These are phyloP conservation scores for Ceratobasidium theobromae DNA, from an alignment of 1,284 basidiomycete genomes.

Conservation along the genomic window DNA sequence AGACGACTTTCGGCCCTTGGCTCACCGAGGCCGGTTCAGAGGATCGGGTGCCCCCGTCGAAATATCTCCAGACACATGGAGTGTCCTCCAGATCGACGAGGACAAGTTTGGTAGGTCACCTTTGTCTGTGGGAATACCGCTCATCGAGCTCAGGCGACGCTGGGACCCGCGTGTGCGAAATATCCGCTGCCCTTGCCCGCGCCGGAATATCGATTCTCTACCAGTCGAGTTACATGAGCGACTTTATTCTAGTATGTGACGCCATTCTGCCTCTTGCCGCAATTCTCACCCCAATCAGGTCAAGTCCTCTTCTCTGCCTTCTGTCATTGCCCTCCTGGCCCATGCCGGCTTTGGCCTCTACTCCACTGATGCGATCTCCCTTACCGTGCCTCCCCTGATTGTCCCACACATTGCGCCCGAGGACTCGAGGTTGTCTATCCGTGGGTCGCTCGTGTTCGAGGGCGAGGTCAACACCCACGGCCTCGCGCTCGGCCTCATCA, in stretches of 20 bases:
- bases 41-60: constrained; percentile 57
- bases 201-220: constrained; percentile 83
- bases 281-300: constrained; percentile 49
- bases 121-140: constrained; percentile 23
- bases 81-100: constrained; percentile 34
- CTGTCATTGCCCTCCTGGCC: constrained; percentile 60
- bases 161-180: constrained; percentile 71
- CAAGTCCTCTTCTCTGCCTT: constrained; percentile 61
- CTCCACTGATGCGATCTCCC: constrained; percentile 53
- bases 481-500: constrained; percentile 7
- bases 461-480: constrained; percentile 17
- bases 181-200: constrained; percentile 74
- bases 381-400: constrained; percentile 40
- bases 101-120: constrained; percentile 33
- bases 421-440: not conserved
- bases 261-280: constrained; percentile 17
- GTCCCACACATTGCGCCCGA: not conserved
- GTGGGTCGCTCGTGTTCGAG: constrained; percentile 22
- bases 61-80: constrained; percentile 51
- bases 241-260: constrained; percentile 70
- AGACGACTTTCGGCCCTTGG: constrained; percentile 61
- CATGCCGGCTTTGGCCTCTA: constrained; percentile 69
- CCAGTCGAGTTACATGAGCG: constrained; percentile 82
- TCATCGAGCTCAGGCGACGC: constrained; percentile 54
- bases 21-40: constrained; percentile 55